Evolutionary conservation across 1,139 yeast species (phyloP).

Genomic region (Suhomyces atakaporum): DNA sequence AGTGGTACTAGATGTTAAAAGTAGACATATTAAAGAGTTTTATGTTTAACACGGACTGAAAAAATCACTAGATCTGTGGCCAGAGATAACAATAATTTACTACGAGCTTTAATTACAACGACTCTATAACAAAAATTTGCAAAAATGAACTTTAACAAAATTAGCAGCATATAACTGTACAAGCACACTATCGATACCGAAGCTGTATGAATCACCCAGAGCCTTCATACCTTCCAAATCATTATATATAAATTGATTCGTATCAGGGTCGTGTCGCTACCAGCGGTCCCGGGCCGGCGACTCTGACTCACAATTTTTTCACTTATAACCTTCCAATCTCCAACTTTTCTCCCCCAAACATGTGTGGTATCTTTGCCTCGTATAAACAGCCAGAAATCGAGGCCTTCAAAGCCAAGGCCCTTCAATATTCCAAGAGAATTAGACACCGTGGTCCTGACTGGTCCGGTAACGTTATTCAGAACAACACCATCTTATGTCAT

Average conservation of each 20-base stretch:
- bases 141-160: too few relatives aligned
- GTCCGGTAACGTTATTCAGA: constrained; percentile 85
- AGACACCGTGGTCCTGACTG: constrained; percentile 99
- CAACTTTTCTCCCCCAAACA: constrained; percentile 26
- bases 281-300: constrained; percentile 9
- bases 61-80: too few relatives aligned
- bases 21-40: too few relatives aligned
- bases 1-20: too few relatives aligned
- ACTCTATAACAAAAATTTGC: too few relatives aligned
- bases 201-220: neutral
- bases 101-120: too few relatives aligned
- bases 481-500: constrained; percentile 81
- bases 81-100: too few relatives aligned
- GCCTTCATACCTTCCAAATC: too few relatives aligned
- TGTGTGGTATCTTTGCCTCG: constrained; percentile 99
- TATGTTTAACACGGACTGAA: too few relatives aligned
- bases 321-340: constrained; percentile 6
- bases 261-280: constrained; percentile 7
- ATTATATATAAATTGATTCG: neutral
- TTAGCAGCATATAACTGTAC: too few relatives aligned
- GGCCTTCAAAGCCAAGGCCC: constrained; percentile 81
- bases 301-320: constrained; percentile 18
- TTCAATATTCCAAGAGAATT: constrained; percentile 85
- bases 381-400: constrained; percentile 79
- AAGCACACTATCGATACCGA: too few relatives aligned